Evolutionary conservation across 2,329 filamentous ascomycete species (phyloP).

Genomic region (Xylariaceae sp.): DNA sequence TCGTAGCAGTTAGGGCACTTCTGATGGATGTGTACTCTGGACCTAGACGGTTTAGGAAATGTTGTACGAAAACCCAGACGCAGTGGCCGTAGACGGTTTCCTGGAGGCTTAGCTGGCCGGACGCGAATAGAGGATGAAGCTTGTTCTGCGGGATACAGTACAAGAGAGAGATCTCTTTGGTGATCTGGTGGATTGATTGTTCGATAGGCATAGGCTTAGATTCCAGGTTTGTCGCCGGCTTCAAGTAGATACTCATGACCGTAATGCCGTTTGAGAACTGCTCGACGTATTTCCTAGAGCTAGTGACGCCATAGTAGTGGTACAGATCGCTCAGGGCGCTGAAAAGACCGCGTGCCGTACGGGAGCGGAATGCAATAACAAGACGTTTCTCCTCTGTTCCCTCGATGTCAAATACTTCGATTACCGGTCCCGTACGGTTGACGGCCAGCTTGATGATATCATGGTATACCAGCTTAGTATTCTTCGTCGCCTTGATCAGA

Average conservation of each 20-base stretch:
- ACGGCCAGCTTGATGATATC: conserved; percentile 90
- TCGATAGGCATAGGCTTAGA: conserved; percentile 79
- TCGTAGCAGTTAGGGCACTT: conserved; percentile 78
- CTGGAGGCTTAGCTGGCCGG: conserved; percentile 86
- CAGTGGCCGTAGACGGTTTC: conserved; percentile 98
- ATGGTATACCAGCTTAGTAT: conserved; percentile 95
- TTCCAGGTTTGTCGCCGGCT: conserved; percentile 68
- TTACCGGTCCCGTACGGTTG: conserved; percentile 86
- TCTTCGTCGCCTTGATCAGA: conserved; percentile 91
- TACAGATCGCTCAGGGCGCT: conserved; percentile 95
- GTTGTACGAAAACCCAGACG: conserved; percentile 96
- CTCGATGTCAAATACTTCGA: conserved; percentile 97
- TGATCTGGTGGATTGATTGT: conserved; percentile 96
- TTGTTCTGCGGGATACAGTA: conserved; percentile 99
- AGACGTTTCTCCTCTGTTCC: conserved; percentile 90
- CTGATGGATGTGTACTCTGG: conserved; percentile 90
- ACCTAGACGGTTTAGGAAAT: conserved; percentile 94
- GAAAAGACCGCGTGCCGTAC: conserved; percentile 91
- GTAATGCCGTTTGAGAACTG: conserved; percentile 99
- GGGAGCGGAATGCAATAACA: conserved; percentile 92
- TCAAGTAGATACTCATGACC: conserved; percentile 94
- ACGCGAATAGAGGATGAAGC: conserved; percentile 88
- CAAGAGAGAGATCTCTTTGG: conserved; percentile 94
- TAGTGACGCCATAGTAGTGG: conserved; percentile 98
- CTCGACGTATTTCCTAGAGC: conserved; percentile 95